These are phyloP conservation scores for Emmonsia crescens DNA, from an alignment of 2,329 filamentous ascomycete species.

Conservation along the genomic window DNA sequence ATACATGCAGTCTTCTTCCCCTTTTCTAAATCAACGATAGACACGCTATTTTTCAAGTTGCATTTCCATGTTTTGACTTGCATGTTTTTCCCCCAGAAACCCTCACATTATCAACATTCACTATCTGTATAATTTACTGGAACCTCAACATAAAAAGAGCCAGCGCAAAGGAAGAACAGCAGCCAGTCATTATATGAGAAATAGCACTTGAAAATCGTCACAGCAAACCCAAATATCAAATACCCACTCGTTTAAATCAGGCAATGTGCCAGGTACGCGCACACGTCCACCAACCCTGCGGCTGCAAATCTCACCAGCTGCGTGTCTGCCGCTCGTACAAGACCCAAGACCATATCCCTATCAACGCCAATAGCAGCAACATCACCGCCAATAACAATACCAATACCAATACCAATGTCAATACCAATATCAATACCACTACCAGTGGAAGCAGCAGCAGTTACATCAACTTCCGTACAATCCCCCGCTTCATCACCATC, in stretches of 20 bases:
- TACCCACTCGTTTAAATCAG: background rate
- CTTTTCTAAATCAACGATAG: background rate
- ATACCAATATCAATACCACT: background rate
- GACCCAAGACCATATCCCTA: background rate
- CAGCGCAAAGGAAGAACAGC: background rate
- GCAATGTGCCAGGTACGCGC: constrained; percentile 13
- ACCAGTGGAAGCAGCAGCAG: constrained; percentile 1
- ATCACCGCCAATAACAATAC: background rate
- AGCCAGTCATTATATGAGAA: background rate
- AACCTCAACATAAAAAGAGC: background rate
- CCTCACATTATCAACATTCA: background rate
- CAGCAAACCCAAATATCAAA: background rate
- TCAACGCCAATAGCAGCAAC: constrained; percentile 1
- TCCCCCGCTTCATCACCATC: constrained; percentile 5
- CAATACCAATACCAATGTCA: constrained; percentile 3
- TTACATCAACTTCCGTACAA: background rate
- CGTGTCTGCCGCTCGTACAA: constrained; percentile 9
- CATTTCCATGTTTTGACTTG: background rate
- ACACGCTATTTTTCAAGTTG: background rate
- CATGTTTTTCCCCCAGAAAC: background rate
- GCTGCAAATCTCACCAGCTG: constrained; percentile 11
- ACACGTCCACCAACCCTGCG: constrained; percentile 11
- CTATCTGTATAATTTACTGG: background rate
- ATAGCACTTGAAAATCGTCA: background rate
- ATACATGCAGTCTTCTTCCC: background rate